phyloP scores from a whole-genome alignment of 2,329 filamentous ascomycete species.

The Zasmidium angulare region DNA sequence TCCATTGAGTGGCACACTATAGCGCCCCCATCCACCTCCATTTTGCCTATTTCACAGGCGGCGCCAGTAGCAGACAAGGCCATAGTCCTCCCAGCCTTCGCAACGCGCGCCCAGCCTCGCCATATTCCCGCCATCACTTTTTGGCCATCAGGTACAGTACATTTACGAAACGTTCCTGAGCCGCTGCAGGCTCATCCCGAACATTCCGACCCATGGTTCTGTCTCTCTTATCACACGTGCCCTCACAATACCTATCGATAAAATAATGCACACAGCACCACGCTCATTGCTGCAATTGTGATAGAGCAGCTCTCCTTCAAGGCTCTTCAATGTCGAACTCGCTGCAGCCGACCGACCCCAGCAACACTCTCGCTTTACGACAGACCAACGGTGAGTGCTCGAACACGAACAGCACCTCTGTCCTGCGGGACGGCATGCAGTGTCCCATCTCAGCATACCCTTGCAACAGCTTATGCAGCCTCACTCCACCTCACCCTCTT shows the following conservation, averaged over 20 bases:
- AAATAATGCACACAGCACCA: neutral
- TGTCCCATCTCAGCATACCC: constrained; percentile 1
- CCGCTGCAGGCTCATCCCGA: neutral
- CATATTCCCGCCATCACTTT: neutral
- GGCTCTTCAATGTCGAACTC: constrained; percentile 9
- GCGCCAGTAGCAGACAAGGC: neutral
- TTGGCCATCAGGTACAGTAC: neutral
- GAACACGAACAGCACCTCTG: neutral
- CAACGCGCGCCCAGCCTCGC: neutral
- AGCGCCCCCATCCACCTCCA: neutral
- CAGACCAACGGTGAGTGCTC: constrained; percentile 25
- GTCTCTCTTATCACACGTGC: constrained; percentile 8
- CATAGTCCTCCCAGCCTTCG: neutral
- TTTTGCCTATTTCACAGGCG: neutral
- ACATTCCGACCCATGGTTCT: constrained; percentile 6
- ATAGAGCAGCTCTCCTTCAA: neutral
- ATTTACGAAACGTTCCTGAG: neutral
- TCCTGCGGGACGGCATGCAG: neutral
- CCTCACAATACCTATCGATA: neutral
- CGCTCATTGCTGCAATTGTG: neutral
- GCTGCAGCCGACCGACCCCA: neutral
- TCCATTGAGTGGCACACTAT: neutral
- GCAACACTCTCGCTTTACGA: neutral
- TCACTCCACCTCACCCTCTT: constrained; percentile 2
- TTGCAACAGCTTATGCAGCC: constrained; percentile 9